Percentiles rank a stretch among this genome's conserved stretches.
Conservation (phyloP, 2,329 filamentous ascomycete genomes). For the Metarhizium rileyi region DNA sequence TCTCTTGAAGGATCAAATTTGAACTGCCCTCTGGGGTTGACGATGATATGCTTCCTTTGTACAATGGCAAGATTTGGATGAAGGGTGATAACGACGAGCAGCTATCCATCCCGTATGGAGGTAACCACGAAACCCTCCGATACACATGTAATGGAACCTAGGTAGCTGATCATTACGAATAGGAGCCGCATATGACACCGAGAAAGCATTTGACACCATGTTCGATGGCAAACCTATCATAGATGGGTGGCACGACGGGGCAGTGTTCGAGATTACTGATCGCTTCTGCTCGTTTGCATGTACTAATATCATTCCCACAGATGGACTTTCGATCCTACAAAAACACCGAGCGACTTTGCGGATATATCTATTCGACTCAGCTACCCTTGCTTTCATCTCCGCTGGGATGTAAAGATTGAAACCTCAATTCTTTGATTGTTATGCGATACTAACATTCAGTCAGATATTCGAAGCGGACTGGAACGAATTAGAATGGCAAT, state of each 20-base stretch:
- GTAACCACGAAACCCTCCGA: slow-evolving; percentile 9
- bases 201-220: slow-evolving; percentile 29
- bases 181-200: slow-evolving; percentile 28
- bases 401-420: slow-evolving; percentile 22
- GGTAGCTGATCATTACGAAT: neutral
- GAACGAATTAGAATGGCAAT: slow-evolving; percentile 30
- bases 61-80: slow-evolving; percentile 34
- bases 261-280: neutral
- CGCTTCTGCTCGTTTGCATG: neutral
- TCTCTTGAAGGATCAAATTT: slow-evolving; percentile 18
- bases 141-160: neutral
- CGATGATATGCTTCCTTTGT: slow-evolving; percentile 29
- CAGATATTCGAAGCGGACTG: slow-evolving; percentile 30
- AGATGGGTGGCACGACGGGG: slow-evolving; percentile 10
- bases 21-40: slow-evolving; percentile 17
- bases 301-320: slow-evolving; percentile 10
- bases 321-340: slow-evolving; percentile 23
- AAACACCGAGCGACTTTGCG: slow-evolving; percentile 19
- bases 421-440: neutral
- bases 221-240: slow-evolving; percentile 18
- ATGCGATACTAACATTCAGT: neutral
- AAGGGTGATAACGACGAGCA: slow-evolving; percentile 29
- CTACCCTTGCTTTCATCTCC: slow-evolving; percentile 24
- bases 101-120: slow-evolving; percentile 32
- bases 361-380: slow-evolving; percentile 19